phyloP scores from a whole-genome alignment of 768 basidiomycete genomes.

The Suillus tomentosus region DNA sequence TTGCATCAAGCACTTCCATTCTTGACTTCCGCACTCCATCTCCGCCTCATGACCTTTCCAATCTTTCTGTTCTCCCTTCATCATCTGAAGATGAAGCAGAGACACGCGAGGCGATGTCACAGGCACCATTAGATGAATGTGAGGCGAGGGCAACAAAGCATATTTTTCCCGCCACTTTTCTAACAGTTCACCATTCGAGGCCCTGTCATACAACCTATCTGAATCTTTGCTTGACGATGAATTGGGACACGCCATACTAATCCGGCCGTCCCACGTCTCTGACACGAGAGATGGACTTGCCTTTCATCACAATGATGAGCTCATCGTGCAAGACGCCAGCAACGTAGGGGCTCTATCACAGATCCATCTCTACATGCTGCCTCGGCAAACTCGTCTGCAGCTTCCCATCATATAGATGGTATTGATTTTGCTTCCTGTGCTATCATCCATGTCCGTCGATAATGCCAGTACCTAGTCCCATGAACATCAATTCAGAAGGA shows the following conservation, averaged over 20 bases:
- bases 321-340: constrained; percentile 54
- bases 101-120: too few species aligned
- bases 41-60: too few species aligned
- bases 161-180: neutral
- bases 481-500: constrained; percentile 58
- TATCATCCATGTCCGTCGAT: constrained; percentile 19
- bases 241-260: constrained; percentile 49
- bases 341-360: constrained; percentile 81
- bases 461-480: constrained; percentile 52
- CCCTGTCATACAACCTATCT: constrained; percentile 34
- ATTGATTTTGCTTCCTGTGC: constrained; percentile 19
- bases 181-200: constrained; percentile 21
- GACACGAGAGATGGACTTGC: constrained; percentile 30
- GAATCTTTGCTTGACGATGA: constrained; percentile 55
- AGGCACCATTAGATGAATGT: constrained; percentile 31
- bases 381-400: constrained; percentile 29
- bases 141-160: constrained; percentile 40
- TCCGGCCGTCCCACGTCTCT: constrained; percentile 22
- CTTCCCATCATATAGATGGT: constrained; percentile 25
- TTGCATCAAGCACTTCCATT: too few species aligned
- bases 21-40: too few species aligned
- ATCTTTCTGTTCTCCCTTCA: too few species aligned
- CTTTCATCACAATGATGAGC: constrained; percentile 45
- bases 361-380: constrained; percentile 79
- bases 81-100: too few species aligned